Percentiles rank a stretch among this genome's conserved stretches.
phyloP scores from a whole-genome alignment of 768 basidiomycete genomes.

The Lactifluus echinatus region DNA sequence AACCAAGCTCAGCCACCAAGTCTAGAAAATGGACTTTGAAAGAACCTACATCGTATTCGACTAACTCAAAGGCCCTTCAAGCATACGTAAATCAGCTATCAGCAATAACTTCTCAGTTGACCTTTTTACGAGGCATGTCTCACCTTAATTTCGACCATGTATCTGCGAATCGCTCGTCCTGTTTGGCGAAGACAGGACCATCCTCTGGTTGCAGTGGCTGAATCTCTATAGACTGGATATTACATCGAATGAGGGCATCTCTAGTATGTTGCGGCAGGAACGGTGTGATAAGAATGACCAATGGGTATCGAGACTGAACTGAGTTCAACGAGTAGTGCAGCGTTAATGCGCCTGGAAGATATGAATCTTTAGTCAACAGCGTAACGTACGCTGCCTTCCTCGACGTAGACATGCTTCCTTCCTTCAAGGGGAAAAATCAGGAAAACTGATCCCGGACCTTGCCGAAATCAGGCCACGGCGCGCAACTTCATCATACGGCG shows the following conservation, averaged over 20 bases:
- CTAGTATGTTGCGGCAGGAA: conserved; percentile 31
- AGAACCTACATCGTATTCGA: conserved; percentile 51
- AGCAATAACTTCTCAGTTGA: background rate
- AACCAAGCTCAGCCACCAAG: conserved; percentile 10
- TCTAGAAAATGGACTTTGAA: background rate
- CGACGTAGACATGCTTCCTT: conserved; percentile 25
- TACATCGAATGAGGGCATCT: conserved; percentile 40
- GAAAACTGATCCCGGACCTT: background rate
- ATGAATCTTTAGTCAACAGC: conserved; percentile 58
- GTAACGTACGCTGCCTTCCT: conserved; percentile 60
- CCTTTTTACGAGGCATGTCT: conserved; percentile 8
- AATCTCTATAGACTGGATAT: conserved; percentile 52
- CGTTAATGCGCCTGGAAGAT: conserved; percentile 50
- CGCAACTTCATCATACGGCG: background rate
- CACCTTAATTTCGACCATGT: conserved; percentile 59
- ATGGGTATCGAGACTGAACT: conserved; percentile 38
- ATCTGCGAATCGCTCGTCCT: conserved; percentile 46
- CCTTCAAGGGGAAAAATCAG: background rate
- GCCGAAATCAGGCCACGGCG: background rate
- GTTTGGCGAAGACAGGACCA: conserved; percentile 30
- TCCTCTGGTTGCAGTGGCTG: conserved; percentile 45
- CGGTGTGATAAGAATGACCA: conserved; percentile 45
- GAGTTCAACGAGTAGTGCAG: conserved; percentile 40
- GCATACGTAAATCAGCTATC: background rate
- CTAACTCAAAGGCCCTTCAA: conserved; percentile 52